Base-by-base conservation (phyloP, 1,139 yeast species). In the Tardiomyces blankii region DNA sequence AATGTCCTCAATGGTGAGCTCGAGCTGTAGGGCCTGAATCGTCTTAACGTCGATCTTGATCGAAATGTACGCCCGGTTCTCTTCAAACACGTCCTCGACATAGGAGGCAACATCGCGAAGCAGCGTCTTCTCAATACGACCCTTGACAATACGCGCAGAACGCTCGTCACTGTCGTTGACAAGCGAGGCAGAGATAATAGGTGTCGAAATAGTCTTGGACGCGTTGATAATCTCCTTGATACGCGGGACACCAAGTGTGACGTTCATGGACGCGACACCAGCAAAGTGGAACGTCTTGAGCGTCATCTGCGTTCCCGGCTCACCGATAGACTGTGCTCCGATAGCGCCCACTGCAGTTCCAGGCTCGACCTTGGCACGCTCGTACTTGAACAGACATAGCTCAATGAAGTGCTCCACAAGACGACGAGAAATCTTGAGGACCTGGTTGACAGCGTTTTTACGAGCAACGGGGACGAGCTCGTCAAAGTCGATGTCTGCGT, bases 291-390 rank as follows among this genome's bases (percentile, higher is more conserved):
- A 91, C 60, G 98, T 91, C 68, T 91, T 91, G 67, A 91, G 75
- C 9, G 98, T 91, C 98, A 91, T 91, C 67, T 91, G 98, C 1
- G 98, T 91, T 67, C 98, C 98, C 11, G 98, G 98, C 62, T 91
- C 98, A 69, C 98, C 98, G 70, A 91, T 91, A 33, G 96, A 86
- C 61, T 91, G 98, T 0, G 98, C 98, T 53, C 98, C 98, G 68
- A 91, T 89, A 14, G 98, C 98, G 54, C 98, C 98, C 44, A 91
- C 98, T 2, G 99, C 98, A 8, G 98, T 91, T 53, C 98, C 99
- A 1, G 99, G 98, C 63, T 93, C 99, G 19, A 93, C 97, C 66
- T 82, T 82, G 13, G 99, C 96, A 55, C 83, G 75, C 47, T 80
- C 80, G 59, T 91, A 93, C 66, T 93, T 93, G 56, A 74, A 72